phyloP scores from a whole-genome alignment of 1,284 basidiomycete species.

The Salmacisia buchloeana region DNA sequence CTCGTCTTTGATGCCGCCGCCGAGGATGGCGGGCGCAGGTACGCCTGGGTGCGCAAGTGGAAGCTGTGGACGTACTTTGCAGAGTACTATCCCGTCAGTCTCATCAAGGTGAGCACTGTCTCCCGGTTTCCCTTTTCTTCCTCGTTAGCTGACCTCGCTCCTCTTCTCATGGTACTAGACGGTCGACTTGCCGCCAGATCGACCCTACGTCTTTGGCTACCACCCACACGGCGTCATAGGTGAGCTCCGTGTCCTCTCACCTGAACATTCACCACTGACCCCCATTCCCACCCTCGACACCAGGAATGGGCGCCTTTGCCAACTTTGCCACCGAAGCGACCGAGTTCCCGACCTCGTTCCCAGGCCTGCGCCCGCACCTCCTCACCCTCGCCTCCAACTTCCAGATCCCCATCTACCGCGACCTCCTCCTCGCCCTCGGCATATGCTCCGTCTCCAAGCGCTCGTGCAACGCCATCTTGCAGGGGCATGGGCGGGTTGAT shows the following conservation, averaged over 20 bases:
- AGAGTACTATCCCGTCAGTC: conserved; percentile 76
- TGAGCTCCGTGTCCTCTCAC: not conserved
- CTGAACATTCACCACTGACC: not conserved
- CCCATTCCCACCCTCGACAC: no score
- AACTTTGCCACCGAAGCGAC: conserved; percentile 93
- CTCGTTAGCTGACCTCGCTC: not conserved
- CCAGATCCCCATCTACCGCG: conserved; percentile 84
- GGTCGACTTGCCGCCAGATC: conserved; percentile 74
- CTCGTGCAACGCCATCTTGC: conserved; percentile 83
- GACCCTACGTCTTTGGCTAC: conserved; percentile 80
- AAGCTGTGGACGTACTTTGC: conserved; percentile 77
- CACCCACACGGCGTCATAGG: conserved; percentile 15
- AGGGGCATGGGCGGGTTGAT: not conserved
- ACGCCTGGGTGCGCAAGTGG: conserved; percentile 68
- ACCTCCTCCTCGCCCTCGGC: conserved; percentile 68
- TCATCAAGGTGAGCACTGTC: conserved; percentile 36
- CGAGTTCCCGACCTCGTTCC: conserved; percentile 83
- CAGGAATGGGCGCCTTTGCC: conserved; percentile 69
- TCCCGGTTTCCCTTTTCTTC: not conserved
- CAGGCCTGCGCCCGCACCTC: conserved; percentile 85
- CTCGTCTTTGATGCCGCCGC: conserved; percentile 67
- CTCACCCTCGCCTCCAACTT: conserved; percentile 84
- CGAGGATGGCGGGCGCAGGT: conserved; percentile 69
- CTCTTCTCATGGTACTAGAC: conserved; percentile 40
- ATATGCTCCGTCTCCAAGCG: conserved; percentile 85